Evolutionary conservation across 768 basidiomycete genomes (phyloP).

Genomic region (Tubosaeta sp.): DNA sequence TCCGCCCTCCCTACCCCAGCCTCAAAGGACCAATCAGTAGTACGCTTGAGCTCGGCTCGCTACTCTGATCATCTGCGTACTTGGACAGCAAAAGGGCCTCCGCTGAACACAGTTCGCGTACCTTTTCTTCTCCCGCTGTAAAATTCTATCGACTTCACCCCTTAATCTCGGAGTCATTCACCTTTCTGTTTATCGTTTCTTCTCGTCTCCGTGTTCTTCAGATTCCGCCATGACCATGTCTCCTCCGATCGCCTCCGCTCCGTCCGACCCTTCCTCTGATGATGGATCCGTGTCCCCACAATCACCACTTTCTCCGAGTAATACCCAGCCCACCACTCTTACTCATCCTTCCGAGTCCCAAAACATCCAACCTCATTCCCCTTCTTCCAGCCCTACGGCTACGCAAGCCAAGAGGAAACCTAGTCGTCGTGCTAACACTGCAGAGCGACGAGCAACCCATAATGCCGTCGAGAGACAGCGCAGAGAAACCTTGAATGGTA

Average conservation of each 20-base stretch:
- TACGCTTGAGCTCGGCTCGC: constrained; percentile 76
- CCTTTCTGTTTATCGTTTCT: not conserved
- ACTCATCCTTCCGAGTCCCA: constrained; percentile 25
- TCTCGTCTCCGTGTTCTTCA: constrained; percentile 13
- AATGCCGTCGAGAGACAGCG: constrained; percentile 96
- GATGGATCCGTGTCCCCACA: constrained; percentile 42
- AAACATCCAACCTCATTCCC: constrained; percentile 21
- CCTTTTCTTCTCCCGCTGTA: constrained; percentile 29
- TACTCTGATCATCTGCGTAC: constrained; percentile 32
- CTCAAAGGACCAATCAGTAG: constrained; percentile 39
- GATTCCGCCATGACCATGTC: constrained; percentile 34
- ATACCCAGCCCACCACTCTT: constrained; percentile 34
- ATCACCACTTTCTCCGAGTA: constrained; percentile 45
- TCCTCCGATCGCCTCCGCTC: constrained; percentile 37
- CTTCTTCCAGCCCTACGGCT: constrained; percentile 18
- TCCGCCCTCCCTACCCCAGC: constrained; percentile 38
- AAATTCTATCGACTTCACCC: constrained; percentile 19
- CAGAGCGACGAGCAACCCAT: constrained; percentile 93
- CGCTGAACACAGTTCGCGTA: constrained; percentile 47
- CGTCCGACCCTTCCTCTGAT: constrained; percentile 37
- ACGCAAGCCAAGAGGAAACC: constrained; percentile 73
- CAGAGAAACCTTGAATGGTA: constrained; percentile 87
- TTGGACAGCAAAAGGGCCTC: constrained; percentile 29
- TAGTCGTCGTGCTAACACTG: constrained; percentile 88
- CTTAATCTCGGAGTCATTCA: constrained; percentile 14